Conservation (phyloP, 306 rosid species). For the Acacia confusa region DNA sequence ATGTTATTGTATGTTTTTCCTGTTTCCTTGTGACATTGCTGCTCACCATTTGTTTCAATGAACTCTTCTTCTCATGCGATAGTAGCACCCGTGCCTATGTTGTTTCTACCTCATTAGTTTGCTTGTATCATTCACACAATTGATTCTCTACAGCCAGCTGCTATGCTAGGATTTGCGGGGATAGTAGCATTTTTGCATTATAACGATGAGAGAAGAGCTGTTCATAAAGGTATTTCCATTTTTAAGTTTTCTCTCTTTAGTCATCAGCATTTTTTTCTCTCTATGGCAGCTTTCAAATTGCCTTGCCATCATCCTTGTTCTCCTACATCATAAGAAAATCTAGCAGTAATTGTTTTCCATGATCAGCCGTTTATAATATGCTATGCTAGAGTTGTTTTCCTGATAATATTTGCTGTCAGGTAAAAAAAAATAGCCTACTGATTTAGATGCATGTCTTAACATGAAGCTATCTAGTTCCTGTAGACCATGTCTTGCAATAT, state of each 20-base stretch:
- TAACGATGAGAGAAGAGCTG: slow-evolving; percentile 83
- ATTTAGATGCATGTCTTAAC: background rate
- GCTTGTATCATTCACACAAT: slow-evolving; percentile 12
- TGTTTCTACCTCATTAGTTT: slow-evolving; percentile 5
- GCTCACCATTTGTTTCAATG: background rate
- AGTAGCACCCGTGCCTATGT: background rate
- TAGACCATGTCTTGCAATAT: slow-evolving; percentile 9
- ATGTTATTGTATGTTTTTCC: slow-evolving; percentile 55
- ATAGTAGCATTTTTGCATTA: slow-evolving; percentile 61
- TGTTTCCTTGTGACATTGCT: slow-evolving; percentile 14
- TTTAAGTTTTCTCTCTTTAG: background rate
- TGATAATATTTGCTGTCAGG: slow-evolving; percentile 1
- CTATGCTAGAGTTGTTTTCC: slow-evolving; percentile 1
- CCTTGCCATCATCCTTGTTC: background rate
- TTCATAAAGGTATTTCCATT: slow-evolving; percentile 62
- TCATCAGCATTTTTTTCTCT: slow-evolving; percentile 2
- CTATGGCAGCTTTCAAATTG: background rate
- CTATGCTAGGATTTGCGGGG: slow-evolving; percentile 67
- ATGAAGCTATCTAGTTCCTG: background rate
- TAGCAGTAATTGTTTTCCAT: background rate
- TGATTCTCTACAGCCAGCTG: slow-evolving; percentile 61
- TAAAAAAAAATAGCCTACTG: background rate
- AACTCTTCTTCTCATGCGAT: background rate
- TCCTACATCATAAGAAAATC: background rate
- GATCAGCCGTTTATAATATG: slow-evolving; percentile 3